Evolutionary conservation across 352 stramenopile genomes (phyloP).

Genomic region (Pythium myriotylum): DNA sequence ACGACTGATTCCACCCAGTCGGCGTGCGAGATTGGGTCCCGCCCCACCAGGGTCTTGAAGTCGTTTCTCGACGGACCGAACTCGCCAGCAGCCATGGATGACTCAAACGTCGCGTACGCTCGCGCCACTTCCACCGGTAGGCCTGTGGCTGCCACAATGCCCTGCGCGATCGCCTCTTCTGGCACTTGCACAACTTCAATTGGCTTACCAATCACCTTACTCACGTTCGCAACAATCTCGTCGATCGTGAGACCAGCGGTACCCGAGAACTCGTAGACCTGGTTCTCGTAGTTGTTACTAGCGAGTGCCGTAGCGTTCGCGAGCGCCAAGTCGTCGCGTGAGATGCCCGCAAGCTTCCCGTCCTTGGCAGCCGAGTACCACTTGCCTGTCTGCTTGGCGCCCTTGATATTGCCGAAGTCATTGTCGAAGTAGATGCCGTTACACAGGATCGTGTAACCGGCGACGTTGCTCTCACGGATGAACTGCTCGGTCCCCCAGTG

Average conservation of each 20-base stretch:
- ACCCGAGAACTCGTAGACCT: too few species aligned
- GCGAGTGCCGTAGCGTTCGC: too few species aligned
- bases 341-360: too few species aligned
- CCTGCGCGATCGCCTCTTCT: background rate
- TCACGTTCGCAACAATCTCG: constrained; percentile 11
- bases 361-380: constrained; percentile 1
- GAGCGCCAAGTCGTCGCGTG: too few species aligned
- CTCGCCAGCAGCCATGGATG: constrained; percentile 9
- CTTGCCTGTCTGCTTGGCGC: background rate
- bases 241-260: constrained; percentile 16
- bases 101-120: constrained; percentile 19
- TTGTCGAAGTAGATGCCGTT: constrained; percentile 29
- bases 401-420: constrained; percentile 6
- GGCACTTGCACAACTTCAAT: constrained; percentile 18
- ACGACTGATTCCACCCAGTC: constrained; percentile 26
- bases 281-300: too few species aligned
- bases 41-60: constrained; percentile 28
- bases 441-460: constrained; percentile 25
- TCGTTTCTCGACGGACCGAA: constrained; percentile 7
- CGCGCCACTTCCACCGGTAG: constrained; percentile 5
- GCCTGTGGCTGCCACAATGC: background rate
- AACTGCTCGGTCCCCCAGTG: constrained; percentile 13
- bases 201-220: constrained; percentile 12
- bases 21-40: constrained; percentile 14
- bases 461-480: constrained; percentile 5